A percentile compares a stretch with the other conserved stretches of the same genome.
Evolutionary conservation across 129 eudicot species (phyloP).

Genomic region (Glebionis coronaria): DNA sequence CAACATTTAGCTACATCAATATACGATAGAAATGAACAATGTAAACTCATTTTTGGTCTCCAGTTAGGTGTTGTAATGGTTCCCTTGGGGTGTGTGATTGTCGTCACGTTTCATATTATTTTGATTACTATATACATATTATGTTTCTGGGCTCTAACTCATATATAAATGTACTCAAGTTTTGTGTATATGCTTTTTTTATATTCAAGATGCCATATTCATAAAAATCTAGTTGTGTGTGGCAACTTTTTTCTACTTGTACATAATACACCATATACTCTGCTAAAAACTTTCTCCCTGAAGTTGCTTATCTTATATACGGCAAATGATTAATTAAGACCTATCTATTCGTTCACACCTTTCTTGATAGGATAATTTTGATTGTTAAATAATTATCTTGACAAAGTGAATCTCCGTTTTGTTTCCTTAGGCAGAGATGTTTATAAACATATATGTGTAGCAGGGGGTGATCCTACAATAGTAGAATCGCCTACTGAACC

Average conservation of each 20-base stretch:
- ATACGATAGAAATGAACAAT: not conserved
- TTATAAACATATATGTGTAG: no score
- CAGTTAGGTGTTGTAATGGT: not conserved
- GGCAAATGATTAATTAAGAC: constrained; percentile 19
- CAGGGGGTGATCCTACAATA: no score
- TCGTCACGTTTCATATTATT: not conserved
- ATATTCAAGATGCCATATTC: not conserved
- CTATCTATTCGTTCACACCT: not conserved
- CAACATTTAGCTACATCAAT: not conserved
- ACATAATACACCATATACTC: no score
- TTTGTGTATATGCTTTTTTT: not conserved
- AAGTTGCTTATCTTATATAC: not conserved
- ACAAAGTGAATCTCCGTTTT: not conserved
- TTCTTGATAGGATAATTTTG: not conserved
- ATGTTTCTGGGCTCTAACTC: not conserved
- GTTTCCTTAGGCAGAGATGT: constrained; percentile 48
- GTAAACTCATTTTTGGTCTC: not conserved
- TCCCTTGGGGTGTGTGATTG: not conserved
- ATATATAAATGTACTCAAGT: no score
- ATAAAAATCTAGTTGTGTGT: no score
- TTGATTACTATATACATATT: not conserved
- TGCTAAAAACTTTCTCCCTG: no score
- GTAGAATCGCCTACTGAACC: no score
- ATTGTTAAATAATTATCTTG: constrained; percentile 7
- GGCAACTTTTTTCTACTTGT: no score